Conservation (phyloP, 2,329 filamentous ascomycete species). For the Fusarium sp. region DNA sequence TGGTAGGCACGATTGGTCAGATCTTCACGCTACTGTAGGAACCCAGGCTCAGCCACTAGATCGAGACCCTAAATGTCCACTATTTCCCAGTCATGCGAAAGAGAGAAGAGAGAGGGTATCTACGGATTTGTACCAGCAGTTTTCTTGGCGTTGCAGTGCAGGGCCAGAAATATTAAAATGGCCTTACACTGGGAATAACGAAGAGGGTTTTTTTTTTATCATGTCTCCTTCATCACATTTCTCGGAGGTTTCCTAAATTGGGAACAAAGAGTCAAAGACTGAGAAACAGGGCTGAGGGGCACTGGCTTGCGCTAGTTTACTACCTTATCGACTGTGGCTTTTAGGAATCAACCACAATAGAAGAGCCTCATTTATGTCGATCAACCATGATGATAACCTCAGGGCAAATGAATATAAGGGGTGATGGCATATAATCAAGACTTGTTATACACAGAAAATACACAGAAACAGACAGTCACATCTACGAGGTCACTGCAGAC, state of each 20-base stretch:
- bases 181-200: too few relatives aligned
- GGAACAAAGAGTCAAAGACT: not conserved
- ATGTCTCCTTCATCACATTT: not conserved
- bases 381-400: too few relatives aligned
- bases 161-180: too few relatives aligned
- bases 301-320: too few relatives aligned
- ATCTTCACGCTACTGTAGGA: constrained; percentile 28
- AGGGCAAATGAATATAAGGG: too few relatives aligned
- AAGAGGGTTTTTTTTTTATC: too few relatives aligned
- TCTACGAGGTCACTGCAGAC: too few relatives aligned
- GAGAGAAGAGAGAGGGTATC: constrained; percentile 1
- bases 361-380: too few relatives aligned
- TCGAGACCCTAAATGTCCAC: constrained; percentile 14
- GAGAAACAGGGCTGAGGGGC: not conserved
- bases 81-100: constrained; percentile 63
- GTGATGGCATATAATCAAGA: too few relatives aligned
- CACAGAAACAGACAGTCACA: too few relatives aligned
- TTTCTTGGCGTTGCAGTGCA: constrained; percentile 8
- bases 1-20: constrained; percentile 20
- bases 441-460: too few relatives aligned
- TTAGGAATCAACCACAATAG: not conserved
- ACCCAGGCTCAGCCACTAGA: constrained; percentile 17
- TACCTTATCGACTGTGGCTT: not conserved
- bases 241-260: constrained; percentile 11
- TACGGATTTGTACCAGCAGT: not conserved